Evolutionary conservation across 2,329 filamentous ascomycete species (phyloP), one percentile per base, ranked within the genome.

Genomic region (Trichoderma sp.): DNA sequence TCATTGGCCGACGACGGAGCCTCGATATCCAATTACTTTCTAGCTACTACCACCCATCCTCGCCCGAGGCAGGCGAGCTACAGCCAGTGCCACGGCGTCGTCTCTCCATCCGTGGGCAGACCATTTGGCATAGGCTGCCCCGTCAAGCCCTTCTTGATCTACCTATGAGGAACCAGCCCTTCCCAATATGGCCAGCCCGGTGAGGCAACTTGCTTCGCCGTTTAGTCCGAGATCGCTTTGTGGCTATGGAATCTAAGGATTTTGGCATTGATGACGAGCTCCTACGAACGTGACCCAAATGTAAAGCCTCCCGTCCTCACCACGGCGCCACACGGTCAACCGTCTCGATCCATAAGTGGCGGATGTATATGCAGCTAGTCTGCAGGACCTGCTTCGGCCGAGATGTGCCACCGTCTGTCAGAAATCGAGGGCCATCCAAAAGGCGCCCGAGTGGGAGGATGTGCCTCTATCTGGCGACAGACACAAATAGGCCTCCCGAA

Each of bases 201-300:
- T 49, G 63, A 66, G 63, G 63, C 59, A 28, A 49, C 16, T 61
- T 11, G 59, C 59, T 51, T 14, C 59, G 46, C 52, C 34, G 63
- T 39, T 39, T 66, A 52, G 63, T 52, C 49, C 63, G 63, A 37
- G 34, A 49, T 49, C 52, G 63, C 18, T 52, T 43, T 58, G 63
- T 66, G 63, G 52, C 63, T 58, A 58, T 58, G 63, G 49, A 66
- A 58, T 49, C 63, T 49, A 46, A 58, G 63, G 52, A 49, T 66
- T 58, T 26, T 30, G 24, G 51, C 52, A 58, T 66, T 66, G 51
- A 46, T 66, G 63, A 66, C 52, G 49, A 37, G 63, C 37, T n/a
- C 37, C 55, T 28, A 58, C 54, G 26, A 58, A 49, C 63, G 63
- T 66, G 63, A 66, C 30, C 52, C 43, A 49, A 32, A 14, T 66